Evolutionary conservation across 2,329 filamentous ascomycete species (phyloP), one percentile per base, ranked within the genome.

Genomic region (Colletotrichum musicola): DNA sequence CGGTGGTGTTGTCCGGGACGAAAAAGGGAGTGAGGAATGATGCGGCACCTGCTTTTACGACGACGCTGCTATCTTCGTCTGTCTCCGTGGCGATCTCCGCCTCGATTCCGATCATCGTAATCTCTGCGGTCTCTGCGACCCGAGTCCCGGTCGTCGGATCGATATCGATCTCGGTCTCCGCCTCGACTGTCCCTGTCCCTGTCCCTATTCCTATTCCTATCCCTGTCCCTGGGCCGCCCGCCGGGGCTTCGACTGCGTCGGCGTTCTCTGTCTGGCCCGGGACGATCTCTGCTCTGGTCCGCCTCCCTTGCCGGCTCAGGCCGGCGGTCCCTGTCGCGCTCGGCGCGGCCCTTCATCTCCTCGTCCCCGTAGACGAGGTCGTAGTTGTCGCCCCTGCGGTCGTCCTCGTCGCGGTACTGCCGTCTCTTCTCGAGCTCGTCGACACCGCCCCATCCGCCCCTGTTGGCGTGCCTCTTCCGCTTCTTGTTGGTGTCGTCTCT

Each of bases 361-460:
- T 92, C 88, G 62, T 92, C 90, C 69, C 93, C 92, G 77, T 97
- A 93, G 0, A 97, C 90, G 89, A 97, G 94, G 62, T 88, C 87
- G 76, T 97, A 97, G 25, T 85, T 83, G 59, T 86, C 79, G 9
- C 78, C 79, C 2, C 78, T 74, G 13, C 70, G 77, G 64, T 80
- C 78, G 16, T 85, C 83, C 42, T 90, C 86, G n/a, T 89, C 88
- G 70, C 93, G 88, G 77, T 98, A 99, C 74, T 98, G 96, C 65
- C 92, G 89, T 81, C 93, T 92, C 85, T 94, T 96, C 82, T 98
- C 95, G 67, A 99, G 83, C 71, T 92, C 91, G 64, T 90, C 89
- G 38, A 98, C 93, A 66, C 96, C 96, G 72, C 96, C 96, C 83
- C 97, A 99, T 6, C 96, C 96, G 61, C 93, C 94, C 38, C 85